Evolutionary conservation across 805 yeast genomes (phyloP).

Genomic region (Ogataea zsoltii): DNA sequence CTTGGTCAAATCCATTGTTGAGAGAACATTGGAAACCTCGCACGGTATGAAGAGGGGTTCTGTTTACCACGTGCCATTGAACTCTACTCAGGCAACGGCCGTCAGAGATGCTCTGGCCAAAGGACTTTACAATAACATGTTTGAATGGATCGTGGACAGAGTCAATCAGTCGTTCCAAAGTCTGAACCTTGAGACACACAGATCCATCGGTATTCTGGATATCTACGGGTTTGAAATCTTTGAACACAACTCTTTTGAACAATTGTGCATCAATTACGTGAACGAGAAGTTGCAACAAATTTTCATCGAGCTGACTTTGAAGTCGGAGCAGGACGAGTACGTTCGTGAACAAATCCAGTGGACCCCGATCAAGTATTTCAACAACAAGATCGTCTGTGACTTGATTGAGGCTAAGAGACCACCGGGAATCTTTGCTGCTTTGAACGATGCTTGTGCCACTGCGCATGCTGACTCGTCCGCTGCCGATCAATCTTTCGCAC

Average conservation of each 20-base stretch:
- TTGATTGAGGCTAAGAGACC: constrained; percentile 92
- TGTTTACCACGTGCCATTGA: constrained; percentile 90
- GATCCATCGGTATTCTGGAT: constrained; percentile 90
- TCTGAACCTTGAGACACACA: constrained; percentile 40
- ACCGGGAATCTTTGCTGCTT: constrained; percentile 93
- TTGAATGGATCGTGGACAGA: constrained; percentile 95
- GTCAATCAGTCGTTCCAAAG: constrained; percentile 77
- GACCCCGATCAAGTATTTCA: constrained; percentile 97
- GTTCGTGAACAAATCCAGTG: constrained; percentile 93
- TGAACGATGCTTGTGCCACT: constrained; percentile 96
- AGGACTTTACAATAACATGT: constrained; percentile 87
- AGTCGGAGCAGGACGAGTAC: constrained; percentile 97
- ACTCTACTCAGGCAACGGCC: constrained; percentile 89
- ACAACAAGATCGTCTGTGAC: constrained; percentile 95
- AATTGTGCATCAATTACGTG: constrained; percentile 91
- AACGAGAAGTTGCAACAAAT: constrained; percentile 96
- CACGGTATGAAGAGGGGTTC: constrained; percentile 92
- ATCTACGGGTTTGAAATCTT: constrained; percentile 96
- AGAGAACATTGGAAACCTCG: constrained; percentile 84
- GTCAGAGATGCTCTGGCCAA: constrained; percentile 95
- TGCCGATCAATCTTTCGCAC: constrained; percentile 95
- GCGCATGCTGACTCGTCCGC: constrained; percentile 98
- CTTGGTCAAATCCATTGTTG: constrained; percentile 67
- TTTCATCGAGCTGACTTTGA: constrained; percentile 91
- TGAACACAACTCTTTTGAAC: constrained; percentile 93